These are phyloP conservation scores for Phytophthora colocasiae DNA, from an alignment of 352 stramenopile species.

Conservation along the genomic window DNA sequence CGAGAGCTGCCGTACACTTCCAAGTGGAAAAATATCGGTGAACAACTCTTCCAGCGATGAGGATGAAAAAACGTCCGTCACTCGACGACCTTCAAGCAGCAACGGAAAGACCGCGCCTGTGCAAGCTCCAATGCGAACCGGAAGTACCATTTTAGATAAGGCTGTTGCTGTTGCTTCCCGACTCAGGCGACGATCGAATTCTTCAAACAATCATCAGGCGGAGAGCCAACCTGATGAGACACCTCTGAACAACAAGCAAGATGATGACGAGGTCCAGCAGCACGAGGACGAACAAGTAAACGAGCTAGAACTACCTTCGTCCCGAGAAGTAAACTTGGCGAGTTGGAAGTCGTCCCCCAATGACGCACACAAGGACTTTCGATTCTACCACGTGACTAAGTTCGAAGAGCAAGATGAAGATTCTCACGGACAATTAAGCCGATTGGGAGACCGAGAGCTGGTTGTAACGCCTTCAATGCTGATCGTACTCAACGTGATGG, in stretches of 20 bases:
- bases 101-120: conserved; percentile 17
- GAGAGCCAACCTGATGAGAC: conserved; percentile 23
- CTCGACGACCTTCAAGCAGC: conserved; percentile 7
- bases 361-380: conserved; percentile 49
- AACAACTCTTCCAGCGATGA: conserved; percentile 32
- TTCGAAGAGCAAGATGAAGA: conserved; percentile 40
- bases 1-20: conserved; percentile 63
- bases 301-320: conserved; percentile 22
- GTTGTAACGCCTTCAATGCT: conserved; percentile 66
- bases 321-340: conserved; percentile 47
- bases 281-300: conserved; percentile 18
- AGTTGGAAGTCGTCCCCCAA: conserved; percentile 53
- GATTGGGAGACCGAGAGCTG: conserved; percentile 69
- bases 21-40: conserved; percentile 12
- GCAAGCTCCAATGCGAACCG: conserved; percentile 52
- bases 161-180: conserved; percentile 71
- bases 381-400: conserved; percentile 53
- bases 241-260: conserved; percentile 15
- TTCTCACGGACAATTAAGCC: conserved; percentile 26
- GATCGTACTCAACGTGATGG: conserved; percentile 55
- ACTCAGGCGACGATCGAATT: conserved; percentile 44
- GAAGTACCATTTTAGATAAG: conserved; percentile 77
- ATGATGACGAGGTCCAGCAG: conserved; percentile 18
- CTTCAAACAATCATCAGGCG: conserved; percentile 39
- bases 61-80: conserved; percentile 19